A percentile compares a stretch with the other conserved stretches of the same genome.
Conservation (phyloP, 1,284 basidiomycete species). For the Somion occarium region DNA sequence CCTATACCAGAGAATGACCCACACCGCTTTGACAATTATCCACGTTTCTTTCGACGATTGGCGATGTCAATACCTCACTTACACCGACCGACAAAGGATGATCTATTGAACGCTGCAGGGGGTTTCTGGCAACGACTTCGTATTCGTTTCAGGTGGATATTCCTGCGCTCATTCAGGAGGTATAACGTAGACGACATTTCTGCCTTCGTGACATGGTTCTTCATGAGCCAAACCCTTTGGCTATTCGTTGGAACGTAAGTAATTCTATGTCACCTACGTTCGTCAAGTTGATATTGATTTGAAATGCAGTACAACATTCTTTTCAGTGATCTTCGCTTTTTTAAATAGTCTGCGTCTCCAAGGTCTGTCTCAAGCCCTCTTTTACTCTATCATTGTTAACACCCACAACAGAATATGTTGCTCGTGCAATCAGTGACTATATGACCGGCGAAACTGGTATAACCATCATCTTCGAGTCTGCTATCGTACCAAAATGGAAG, state of each 20-base stretch:
- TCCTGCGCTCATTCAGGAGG: conserved; percentile 90
- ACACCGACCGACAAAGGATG: conserved; percentile 82
- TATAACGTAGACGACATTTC: conserved; percentile 98
- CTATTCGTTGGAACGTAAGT: conserved; percentile 91
- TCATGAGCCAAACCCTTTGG: conserved; percentile 93
- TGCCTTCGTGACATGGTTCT: conserved; percentile 92
- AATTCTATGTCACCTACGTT: conserved; percentile 2
- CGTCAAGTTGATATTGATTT: conserved; percentile 1
- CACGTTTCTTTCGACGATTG: conserved; percentile 73
- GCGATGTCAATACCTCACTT: conserved; percentile 71
- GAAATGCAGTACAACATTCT: conserved; percentile 80
- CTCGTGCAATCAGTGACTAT: conserved; percentile 87
- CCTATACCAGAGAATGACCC: conserved; percentile 9
- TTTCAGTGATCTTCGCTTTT: conserved; percentile 88
- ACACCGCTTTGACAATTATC: conserved; percentile 64
- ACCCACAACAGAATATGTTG: conserved; percentile 67
- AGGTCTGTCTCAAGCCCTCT: conserved; percentile 38
- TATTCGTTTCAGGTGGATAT: conserved; percentile 98
- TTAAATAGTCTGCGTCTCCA: conserved; percentile 90
- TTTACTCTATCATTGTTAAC: neutral
- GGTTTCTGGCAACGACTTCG: conserved; percentile 88
- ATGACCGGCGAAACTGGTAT: conserved; percentile 92
- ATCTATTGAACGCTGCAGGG: conserved; percentile 82
- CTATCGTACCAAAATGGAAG: conserved; percentile 97
- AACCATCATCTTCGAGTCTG: conserved; percentile 94